A percentile compares a stretch with the other conserved stretches of the same genome.
Conservation (phyloP, 495 filamentous ascomycete species). For the Hyaloscypha hepaticicola region DNA sequence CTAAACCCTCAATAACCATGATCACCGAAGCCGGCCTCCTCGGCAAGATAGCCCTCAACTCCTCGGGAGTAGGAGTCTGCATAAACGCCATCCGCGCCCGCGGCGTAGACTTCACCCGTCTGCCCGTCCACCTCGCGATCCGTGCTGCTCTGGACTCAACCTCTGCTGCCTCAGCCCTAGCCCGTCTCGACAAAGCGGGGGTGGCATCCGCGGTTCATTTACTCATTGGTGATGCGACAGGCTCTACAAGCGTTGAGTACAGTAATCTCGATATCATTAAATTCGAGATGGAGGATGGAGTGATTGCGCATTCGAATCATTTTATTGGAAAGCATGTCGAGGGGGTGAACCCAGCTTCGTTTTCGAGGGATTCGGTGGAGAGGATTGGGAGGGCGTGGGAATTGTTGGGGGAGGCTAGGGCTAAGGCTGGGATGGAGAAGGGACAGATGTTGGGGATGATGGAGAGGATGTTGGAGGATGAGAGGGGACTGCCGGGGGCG, state of each 20-base stretch:
- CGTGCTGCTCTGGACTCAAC: slow-evolving; percentile 56
- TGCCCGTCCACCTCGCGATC: slow-evolving; percentile 63
- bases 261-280: slow-evolving; percentile 43
- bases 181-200: slow-evolving; percentile 48
- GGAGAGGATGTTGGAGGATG: slow-evolving; percentile 12
- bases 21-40: slow-evolving; percentile 64
- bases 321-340: slow-evolving; percentile 38
- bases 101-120: slow-evolving; percentile 50
- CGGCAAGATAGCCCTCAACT: slow-evolving; percentile 69
- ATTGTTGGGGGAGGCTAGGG: neutral
- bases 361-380: slow-evolving; percentile 20
- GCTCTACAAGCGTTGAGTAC: neutral
- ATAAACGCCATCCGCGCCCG: slow-evolving; percentile 46
- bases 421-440: neutral
- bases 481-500: slow-evolving; percentile 1
- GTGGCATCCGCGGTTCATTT: slow-evolving; percentile 62
- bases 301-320: slow-evolving; percentile 63
- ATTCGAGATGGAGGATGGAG: slow-evolving; percentile 57
- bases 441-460: neutral
- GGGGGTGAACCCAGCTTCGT: slow-evolving; percentile 33
- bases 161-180: slow-evolving; percentile 51
- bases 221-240: slow-evolving; percentile 52
- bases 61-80: slow-evolving; percentile 50
- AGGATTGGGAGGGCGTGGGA: slow-evolving; percentile 8
- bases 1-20: slow-evolving; percentile 42